Base-by-base conservation (phyloP, 2,329 filamentous ascomycete genomes). In the Trichoderma polysporum region DNA sequence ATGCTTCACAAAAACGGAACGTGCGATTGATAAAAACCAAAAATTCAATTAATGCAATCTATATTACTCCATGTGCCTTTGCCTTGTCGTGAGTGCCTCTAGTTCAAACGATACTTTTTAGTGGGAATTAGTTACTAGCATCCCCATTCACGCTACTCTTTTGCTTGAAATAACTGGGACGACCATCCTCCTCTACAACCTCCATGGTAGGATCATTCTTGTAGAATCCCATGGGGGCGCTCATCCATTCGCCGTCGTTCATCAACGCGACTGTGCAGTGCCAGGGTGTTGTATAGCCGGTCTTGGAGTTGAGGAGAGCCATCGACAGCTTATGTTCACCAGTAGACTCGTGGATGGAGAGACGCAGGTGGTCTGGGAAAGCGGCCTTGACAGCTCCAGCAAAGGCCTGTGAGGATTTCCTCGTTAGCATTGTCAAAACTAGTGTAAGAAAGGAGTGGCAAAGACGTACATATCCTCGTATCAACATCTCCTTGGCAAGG, bases 401-500 rank as follows among this genome's bases (percentile, higher is more conserved):
- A 68, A 86, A 87, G 1, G 84, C 82, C 83, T 86, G 25, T 1
- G 0, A 17, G 7, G n/a, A 10, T 12, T 5, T 5, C 2, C 41
- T 27, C 15, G 62, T 25, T 17, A 50, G 19, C 27, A 27, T 25
- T 22, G 27, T 35, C 25, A 45, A 27, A 41, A 15, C 3, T 29
- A 15, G 7, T 22, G 9, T n/a, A 25, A 25, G 3, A 2, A 25
- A 17, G 3, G 7, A 25, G 22, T 17, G 8, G 17, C n/a, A 9
- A 19, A 13, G 5, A 75, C 82, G 74, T 72, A 85, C 83, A 68
- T 84, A 79, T 66, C 85, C 85, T 7, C 85, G 79, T 13, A 71
- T 72, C 39, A 88, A 79, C 84, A 87, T 86, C 68, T 83, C 79
- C 69, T 83, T 85, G 0, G 85, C 85, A 29, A 86, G 78, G 45